These are phyloP conservation scores for Penicillium samsonianum DNA, from an alignment of 495 filamentous ascomycete species.

Conservation along the genomic window DNA sequence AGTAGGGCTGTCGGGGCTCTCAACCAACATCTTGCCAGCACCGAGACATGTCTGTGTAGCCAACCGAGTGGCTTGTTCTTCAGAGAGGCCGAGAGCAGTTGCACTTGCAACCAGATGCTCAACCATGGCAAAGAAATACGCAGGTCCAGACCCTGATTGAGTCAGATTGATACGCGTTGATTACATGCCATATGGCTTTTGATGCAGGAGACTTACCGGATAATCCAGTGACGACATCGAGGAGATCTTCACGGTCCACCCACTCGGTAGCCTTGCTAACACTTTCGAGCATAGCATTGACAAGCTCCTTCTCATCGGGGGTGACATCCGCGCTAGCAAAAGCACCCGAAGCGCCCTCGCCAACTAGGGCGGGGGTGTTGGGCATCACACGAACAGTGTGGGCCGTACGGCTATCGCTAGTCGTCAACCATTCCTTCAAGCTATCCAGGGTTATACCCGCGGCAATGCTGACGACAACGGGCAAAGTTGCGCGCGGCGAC, in stretches of 20 bases:
- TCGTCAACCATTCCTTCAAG: conserved; percentile 36
- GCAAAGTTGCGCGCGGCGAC: conserved; percentile 66
- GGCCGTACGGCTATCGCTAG: conserved; percentile 26
- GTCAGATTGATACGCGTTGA: neutral
- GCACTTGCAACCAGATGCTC: conserved; percentile 44
- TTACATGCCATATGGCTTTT: neutral
- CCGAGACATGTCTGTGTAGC: conserved; percentile 46
- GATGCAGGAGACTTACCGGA: conserved; percentile 33
- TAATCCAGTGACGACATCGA: conserved; percentile 45
- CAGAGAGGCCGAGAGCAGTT: conserved; percentile 37
- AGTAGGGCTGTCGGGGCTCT: conserved; percentile 36
- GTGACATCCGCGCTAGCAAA: conserved; percentile 36
- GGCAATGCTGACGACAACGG: conserved; percentile 46
- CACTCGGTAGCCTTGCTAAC: conserved; percentile 45
- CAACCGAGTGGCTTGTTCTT: conserved; percentile 44
- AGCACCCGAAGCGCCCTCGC: conserved; percentile 40
- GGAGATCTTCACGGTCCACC: conserved; percentile 43
- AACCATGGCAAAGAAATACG: conserved; percentile 50
- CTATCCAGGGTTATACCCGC: conserved; percentile 44
- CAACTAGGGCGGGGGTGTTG: conserved; percentile 44
- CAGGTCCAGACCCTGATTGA: conserved; percentile 40
- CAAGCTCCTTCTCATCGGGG: conserved; percentile 37
- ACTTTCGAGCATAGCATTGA: conserved; percentile 36
- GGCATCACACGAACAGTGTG: conserved; percentile 47
- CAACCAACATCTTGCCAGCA: conserved; percentile 44